Evolutionary conservation across 768 basidiomycete species (phyloP).

Genomic region (Hortiboletus campestris): DNA sequence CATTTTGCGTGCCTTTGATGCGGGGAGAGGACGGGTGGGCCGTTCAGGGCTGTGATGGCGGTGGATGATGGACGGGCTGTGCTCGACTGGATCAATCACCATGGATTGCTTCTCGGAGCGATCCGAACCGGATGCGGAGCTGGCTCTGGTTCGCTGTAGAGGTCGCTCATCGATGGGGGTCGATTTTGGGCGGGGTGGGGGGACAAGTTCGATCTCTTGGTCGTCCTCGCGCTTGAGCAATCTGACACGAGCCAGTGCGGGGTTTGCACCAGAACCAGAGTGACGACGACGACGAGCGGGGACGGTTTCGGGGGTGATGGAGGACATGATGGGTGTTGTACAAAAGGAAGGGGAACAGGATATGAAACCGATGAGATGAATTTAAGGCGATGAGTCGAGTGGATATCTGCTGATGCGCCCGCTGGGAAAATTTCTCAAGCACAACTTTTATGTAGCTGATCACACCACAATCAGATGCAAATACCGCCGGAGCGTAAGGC

Average conservation of each 20-base stretch:
- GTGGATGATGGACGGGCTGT: neutral
- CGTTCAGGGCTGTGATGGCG: conserved; percentile 38
- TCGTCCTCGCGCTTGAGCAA: conserved; percentile 19
- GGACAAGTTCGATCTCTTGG: conserved; percentile 33
- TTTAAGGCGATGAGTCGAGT: too few species aligned
- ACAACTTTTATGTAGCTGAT: too few species aligned
- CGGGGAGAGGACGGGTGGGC: conserved; percentile 64
- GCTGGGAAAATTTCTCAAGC: conserved; percentile 12
- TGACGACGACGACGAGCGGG: conserved; percentile 56
- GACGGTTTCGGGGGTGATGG: conserved; percentile 12
- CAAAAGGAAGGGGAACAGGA: neutral
- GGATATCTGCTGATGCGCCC: neutral
- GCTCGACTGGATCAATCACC: conserved; percentile 23
- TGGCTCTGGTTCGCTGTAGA: conserved; percentile 45
- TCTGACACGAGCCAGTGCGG: conserved; percentile 22
- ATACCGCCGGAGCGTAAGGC: neutral
- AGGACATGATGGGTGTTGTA: conserved; percentile 13
- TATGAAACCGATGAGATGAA: neutral
- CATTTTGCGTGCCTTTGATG: conserved; percentile 56
- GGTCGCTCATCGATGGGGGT: conserved; percentile 65
- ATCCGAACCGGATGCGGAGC: conserved; percentile 36
- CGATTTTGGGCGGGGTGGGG: conserved; percentile 71
- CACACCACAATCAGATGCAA: too few species aligned
- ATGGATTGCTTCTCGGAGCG: conserved; percentile 36
- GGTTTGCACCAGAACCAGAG: conserved; percentile 50